phyloP scores from a whole-genome alignment of 2,329 filamentous ascomycete species.

The Alternaria infectoria region DNA sequence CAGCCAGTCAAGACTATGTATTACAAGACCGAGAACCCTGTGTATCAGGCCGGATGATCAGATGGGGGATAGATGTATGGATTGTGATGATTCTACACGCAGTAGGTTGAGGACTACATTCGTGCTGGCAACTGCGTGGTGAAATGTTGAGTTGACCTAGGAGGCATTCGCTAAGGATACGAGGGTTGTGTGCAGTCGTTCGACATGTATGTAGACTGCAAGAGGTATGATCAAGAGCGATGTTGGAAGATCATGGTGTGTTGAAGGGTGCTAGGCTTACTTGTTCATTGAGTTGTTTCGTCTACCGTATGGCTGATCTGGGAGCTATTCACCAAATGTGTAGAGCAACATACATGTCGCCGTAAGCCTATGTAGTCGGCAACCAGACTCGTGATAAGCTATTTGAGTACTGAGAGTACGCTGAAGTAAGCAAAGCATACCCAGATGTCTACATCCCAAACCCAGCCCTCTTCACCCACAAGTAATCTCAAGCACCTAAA shows the following conservation, averaged over 20 bases:
- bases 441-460: background rate
- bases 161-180: too few relatives aligned
- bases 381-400: background rate
- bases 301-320: background rate
- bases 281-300: background rate
- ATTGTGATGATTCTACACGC: background rate
- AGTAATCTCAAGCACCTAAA: background rate
- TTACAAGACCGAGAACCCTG: slow-evolving; percentile 10
- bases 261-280: background rate
- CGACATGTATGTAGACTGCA: background rate
- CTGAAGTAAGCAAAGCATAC: background rate
- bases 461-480: background rate
- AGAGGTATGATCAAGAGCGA: background rate
- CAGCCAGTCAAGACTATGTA: slow-evolving; percentile 4
- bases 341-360: background rate
- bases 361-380: background rate
- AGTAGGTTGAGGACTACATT: background rate
- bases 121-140: background rate
- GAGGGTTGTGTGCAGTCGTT: too few relatives aligned
- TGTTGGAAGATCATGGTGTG: fast-evolving
- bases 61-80: background rate
- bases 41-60: slow-evolving; percentile 6
- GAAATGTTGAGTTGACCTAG: background rate
- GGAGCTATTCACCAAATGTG: background rate
- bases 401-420: background rate